A percentile compares a stretch with the other conserved stretches of the same genome.
Evolutionary conservation across 306 rosid species (phyloP).

Genomic region (Echinosophora koreensis): DNA sequence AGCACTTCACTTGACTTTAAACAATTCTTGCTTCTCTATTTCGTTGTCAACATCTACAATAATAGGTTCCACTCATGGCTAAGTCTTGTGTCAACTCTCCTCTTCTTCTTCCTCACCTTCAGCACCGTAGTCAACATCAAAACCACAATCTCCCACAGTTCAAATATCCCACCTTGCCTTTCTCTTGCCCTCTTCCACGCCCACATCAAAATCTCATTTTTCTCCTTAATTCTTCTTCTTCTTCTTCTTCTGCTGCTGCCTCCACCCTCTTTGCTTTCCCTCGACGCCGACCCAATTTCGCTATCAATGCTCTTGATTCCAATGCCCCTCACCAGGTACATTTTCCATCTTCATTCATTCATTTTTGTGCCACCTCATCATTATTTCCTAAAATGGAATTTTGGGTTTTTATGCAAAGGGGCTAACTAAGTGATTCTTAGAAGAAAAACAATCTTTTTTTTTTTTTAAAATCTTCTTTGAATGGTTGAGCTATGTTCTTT

Average conservation of each 20-base stretch:
- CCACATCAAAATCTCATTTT: constrained; percentile 33
- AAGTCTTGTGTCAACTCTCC: constrained; percentile 5
- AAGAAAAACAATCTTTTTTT: not conserved
- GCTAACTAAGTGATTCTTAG: not conserved
- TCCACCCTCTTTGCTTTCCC: constrained; percentile 36
- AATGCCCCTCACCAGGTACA: constrained; percentile 68
- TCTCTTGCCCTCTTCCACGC: not conserved
- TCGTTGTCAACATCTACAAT: not conserved
- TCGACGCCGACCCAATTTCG: constrained; percentile 43
- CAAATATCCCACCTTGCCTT: constrained; percentile 11
- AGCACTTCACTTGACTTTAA: not conserved
- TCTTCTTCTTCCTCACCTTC: constrained; percentile 37
- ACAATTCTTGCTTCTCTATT: not conserved
- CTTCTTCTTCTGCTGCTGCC: not conserved
- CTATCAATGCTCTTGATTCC: constrained; percentile 59
- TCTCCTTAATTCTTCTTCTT: constrained; percentile 3
- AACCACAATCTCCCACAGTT: constrained; percentile 2
- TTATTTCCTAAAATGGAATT: not conserved
- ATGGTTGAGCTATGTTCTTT: not conserved
- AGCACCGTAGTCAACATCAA: not conserved
- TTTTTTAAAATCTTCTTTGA: not conserved
- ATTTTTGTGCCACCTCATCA: not conserved
- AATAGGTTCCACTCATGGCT: constrained; percentile 37
- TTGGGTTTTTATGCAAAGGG: not conserved
- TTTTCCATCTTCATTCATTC: not conserved